These are phyloP conservation scores for Phytopythium litorale DNA, from an alignment of 352 stramenopile genomes.

Conservation along the genomic window DNA sequence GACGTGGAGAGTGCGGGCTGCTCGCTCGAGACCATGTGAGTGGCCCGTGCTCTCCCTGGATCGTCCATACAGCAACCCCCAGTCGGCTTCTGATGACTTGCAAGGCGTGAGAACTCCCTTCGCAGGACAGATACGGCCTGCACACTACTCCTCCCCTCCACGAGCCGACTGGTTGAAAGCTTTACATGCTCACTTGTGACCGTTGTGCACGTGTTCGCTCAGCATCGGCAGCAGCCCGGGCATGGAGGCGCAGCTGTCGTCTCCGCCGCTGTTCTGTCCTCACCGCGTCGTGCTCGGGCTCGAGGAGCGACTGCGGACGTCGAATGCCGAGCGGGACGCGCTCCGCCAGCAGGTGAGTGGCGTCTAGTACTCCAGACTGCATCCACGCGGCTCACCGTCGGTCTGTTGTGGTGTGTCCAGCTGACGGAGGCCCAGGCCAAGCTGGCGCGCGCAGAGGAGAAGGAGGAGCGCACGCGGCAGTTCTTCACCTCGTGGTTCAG, in stretches of 20 bases:
- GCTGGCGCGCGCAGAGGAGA: slow-evolving; percentile 27
- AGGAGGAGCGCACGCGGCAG: slow-evolving; percentile 35
- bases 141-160: neutral
- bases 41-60: neutral
- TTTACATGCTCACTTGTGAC: neutral
- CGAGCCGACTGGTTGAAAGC: neutral
- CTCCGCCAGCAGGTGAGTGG: slow-evolving; percentile 32
- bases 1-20: neutral
- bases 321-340: slow-evolving; percentile 32
- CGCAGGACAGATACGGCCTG: slow-evolving; percentile 85
- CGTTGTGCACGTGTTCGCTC: neutral
- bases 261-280: slow-evolving; percentile 28
- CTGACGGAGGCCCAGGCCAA: slow-evolving; percentile 29
- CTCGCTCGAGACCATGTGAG: neutral
- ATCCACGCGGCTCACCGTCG: neutral
- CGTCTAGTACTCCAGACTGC: neutral
- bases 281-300: slow-evolving; percentile 38
- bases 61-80: slow-evolving; percentile 17
- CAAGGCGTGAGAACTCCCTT: slow-evolving; percentile 72
- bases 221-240: slow-evolving; percentile 11
- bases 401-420: slow-evolving; percentile 6
- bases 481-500: slow-evolving; percentile 46
- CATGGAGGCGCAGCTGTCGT: slow-evolving; percentile 21
- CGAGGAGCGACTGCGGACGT: slow-evolving; percentile 32
- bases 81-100: slow-evolving; percentile 82